Percentiles rank a stretch among this genome's conserved stretches.
These are phyloP conservation scores for Hemisphaericaspora subhashii DNA, from an alignment of 1,139 yeast genomes.

Conservation along the genomic window DNA sequence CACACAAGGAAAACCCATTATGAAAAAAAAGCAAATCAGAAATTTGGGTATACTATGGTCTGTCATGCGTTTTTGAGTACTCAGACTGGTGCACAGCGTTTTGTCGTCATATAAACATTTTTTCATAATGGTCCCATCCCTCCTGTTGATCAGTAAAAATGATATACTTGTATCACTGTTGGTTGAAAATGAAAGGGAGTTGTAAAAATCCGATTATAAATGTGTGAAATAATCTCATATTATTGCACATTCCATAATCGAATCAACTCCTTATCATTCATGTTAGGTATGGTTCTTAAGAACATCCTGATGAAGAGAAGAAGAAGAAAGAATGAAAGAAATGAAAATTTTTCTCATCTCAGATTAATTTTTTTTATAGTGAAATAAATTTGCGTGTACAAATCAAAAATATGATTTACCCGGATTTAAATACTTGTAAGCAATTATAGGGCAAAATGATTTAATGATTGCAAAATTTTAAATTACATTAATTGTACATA, in stretches of 20 bases:
- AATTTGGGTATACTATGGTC: slow-evolving; percentile 49
- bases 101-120: slow-evolving; percentile 32
- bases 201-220: background rate
- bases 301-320: background rate
- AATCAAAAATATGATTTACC: no score
- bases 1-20: background rate
- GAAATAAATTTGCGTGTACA: no score
- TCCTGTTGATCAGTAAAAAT: background rate
- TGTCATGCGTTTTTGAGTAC: slow-evolving; percentile 38
- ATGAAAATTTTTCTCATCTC: no score
- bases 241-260: slow-evolving; percentile 1
- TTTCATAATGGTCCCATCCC: no score
- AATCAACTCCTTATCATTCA: background rate
- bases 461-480: no score
- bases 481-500: no score
- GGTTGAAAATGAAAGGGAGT: no score
- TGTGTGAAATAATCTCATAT: slow-evolving; percentile 2
- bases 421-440: no score
- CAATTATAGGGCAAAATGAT: no score
- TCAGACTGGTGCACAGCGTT: slow-evolving; percentile 53
- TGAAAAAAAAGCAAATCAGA: slow-evolving; percentile 28
- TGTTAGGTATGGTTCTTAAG: background rate
- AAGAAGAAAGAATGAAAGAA: no score
- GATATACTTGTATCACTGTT: no score
- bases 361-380: no score